These are phyloP conservation scores for Epichloe baconii DNA, from an alignment of 2,329 filamentous ascomycete genomes.

Conservation along the genomic window DNA sequence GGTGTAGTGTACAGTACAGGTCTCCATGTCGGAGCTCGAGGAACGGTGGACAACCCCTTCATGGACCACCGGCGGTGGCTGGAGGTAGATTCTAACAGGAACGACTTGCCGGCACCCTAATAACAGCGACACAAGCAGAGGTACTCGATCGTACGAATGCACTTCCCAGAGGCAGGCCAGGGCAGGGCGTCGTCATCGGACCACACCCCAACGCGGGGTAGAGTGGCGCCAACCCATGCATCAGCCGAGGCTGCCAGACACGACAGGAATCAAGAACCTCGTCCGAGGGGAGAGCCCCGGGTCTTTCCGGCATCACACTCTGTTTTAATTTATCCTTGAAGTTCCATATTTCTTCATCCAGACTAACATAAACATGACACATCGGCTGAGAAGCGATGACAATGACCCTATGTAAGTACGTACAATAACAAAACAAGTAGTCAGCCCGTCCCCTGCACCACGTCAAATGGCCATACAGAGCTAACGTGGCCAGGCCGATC, in stretches of 20 bases:
- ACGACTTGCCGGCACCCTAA: not conserved
- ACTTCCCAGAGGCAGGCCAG: not conserved
- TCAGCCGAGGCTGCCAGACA: not conserved
- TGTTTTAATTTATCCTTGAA: not conserved
- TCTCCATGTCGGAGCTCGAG: too few relatives aligned
- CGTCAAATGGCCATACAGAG: not conserved
- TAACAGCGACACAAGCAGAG: not conserved
- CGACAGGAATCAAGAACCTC: not conserved
- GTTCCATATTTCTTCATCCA: not conserved
- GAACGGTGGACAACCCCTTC: too few relatives aligned
- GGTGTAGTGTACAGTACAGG: too few relatives aligned
- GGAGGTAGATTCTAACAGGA: not conserved
- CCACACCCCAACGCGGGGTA: constrained; percentile 1
- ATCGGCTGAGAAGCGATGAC: constrained; percentile 7
- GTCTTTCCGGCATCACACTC: too few relatives aligned
- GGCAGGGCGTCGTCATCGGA: not conserved
- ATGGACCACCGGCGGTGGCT: not conserved
- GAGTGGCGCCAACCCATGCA: not conserved
- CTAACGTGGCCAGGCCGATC: not conserved
- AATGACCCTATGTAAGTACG: constrained; percentile 3
- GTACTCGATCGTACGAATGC: not conserved
- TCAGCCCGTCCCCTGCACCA: not conserved
- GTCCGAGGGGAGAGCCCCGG: too few relatives aligned
- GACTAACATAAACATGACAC: constrained; percentile 3
- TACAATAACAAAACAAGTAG: not conserved